A percentile compares a stretch with the other conserved stretches of the same genome.
phyloP scores from a whole-genome alignment of 441 rosid genomes.

The Geranium incanum region DNA sequence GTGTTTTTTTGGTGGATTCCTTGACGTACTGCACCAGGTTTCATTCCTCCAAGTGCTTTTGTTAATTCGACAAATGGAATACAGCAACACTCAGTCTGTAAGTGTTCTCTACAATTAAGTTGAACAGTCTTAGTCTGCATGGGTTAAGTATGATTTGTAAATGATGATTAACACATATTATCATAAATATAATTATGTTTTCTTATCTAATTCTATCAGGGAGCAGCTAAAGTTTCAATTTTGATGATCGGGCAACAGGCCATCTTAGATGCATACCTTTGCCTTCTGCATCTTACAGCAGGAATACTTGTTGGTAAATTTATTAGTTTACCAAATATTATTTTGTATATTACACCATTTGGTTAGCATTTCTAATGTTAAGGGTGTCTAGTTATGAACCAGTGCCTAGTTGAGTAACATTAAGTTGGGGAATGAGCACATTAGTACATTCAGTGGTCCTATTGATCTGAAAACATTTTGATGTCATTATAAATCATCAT shows the following conservation, averaged over 20 bases:
- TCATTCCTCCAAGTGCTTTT: slow-evolving; percentile 93
- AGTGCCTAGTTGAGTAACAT: too few species aligned
- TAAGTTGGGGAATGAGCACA: too few species aligned
- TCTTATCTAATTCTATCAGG: slow-evolving; percentile 43
- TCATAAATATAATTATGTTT: slow-evolving; percentile 15
- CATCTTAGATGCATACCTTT: slow-evolving; percentile 94
- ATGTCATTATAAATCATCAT: too few species aligned
- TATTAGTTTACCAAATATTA: neutral
- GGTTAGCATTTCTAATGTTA: too few species aligned
- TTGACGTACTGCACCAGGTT: slow-evolving; percentile 55
- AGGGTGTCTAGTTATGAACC: too few species aligned
- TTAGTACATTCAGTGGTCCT: too few species aligned
- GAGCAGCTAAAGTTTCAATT: slow-evolving; percentile 94
- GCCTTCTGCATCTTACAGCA: slow-evolving; percentile 92
- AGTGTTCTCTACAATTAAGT: slow-evolving; percentile 19
- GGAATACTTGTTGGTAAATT: slow-evolving; percentile 87
- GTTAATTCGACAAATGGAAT: slow-evolving; percentile 95
- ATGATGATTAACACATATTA: slow-evolving; percentile 10
- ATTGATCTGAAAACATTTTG: too few species aligned
- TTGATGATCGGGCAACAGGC: slow-evolving; percentile 96
- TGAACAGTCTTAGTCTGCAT: neutral
- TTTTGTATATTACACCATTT: neutral
- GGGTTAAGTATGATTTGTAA: neutral
- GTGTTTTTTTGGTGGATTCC: slow-evolving; percentile 32
- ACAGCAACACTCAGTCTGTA: slow-evolving; percentile 93